Evolutionary conservation across 257 asterid species (phyloP).

Genomic region (Solanum lycopersicoides): DNA sequence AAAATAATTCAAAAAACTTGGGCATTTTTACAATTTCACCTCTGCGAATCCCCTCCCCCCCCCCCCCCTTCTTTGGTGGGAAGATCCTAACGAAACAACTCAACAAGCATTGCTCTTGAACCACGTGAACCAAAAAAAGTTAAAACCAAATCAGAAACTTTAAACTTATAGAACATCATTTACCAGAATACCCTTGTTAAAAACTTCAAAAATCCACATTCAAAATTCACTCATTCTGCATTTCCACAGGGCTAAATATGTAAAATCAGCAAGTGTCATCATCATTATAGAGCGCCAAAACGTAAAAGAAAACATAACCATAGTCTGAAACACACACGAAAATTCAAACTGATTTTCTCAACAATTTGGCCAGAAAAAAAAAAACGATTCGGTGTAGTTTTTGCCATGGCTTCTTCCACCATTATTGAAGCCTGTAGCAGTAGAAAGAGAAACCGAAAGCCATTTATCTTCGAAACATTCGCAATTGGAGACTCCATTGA

Average conservation of each 20-base stretch:
- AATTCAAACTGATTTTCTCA: conserved; percentile 1
- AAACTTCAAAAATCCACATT: neutral
- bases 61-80: neutral
- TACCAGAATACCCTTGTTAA: conserved; percentile 22
- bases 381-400: neutral
- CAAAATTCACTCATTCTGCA: conserved; percentile 8
- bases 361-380: neutral
- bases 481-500: conserved; percentile 11
- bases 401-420: conserved; percentile 41
- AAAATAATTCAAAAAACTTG: neutral
- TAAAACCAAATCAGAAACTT: neutral
- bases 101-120: neutral
- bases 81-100: neutral
- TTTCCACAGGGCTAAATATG: conserved; percentile 19
- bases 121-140: conserved; percentile 4
- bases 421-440: conserved; percentile 21
- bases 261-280: neutral
- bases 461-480: conserved; percentile 30
- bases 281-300: conserved; percentile 37
- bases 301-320: neutral
- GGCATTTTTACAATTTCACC: neutral
- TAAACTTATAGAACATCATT: neutral
- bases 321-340: neutral
- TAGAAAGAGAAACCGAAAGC: conserved; percentile 19
- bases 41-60: too few species aligned